These are phyloP conservation scores for Trypanosoma melophagium DNA, from an alignment of 208 protist species.

Conservation along the genomic window DNA sequence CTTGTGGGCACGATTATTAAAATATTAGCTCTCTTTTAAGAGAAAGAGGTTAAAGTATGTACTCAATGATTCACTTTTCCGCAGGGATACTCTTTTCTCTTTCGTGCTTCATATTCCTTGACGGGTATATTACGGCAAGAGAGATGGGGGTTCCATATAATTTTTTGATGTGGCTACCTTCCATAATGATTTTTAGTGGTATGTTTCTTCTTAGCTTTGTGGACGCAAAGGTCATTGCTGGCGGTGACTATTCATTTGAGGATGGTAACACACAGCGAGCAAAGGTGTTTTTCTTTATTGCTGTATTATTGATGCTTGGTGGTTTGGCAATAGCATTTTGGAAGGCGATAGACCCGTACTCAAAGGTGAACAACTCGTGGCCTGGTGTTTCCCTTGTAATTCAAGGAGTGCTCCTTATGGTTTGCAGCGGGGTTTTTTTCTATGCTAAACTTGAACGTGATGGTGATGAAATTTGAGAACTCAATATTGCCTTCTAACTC, in stretches of 20 bases:
- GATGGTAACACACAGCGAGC: slow-evolving; percentile 33
- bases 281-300: slow-evolving; percentile 62
- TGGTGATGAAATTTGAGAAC: not conserved
- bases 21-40: no score
- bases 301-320: slow-evolving; percentile 45
- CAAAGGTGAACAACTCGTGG: slow-evolving; percentile 32
- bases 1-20: not conserved
- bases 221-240: slow-evolving; percentile 34
- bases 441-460: slow-evolving; percentile 17
- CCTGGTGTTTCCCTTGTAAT: slow-evolving; percentile 52
- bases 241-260: slow-evolving; percentile 31
- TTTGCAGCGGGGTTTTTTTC: slow-evolving; percentile 30
- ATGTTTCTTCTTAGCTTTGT: slow-evolving; percentile 53
- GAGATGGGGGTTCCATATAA: slow-evolving; percentile 46
- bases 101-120: slow-evolving; percentile 47
- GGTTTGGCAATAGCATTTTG: slow-evolving; percentile 53
- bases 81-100: slow-evolving; percentile 45
- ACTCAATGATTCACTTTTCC: slow-evolving; percentile 16
- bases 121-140: slow-evolving; percentile 58
- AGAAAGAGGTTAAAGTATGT: slow-evolving; percentile 3
- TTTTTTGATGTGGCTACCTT: slow-evolving; percentile 73
- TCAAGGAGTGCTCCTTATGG: slow-evolving; percentile 39
- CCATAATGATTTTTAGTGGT: slow-evolving; percentile 42
- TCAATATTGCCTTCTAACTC: not conserved
- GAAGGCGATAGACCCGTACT: slow-evolving; percentile 61